Evolutionary conservation across 1,284 basidiomycete species (phyloP).

Genomic region (Moesziomyces sp.): DNA sequence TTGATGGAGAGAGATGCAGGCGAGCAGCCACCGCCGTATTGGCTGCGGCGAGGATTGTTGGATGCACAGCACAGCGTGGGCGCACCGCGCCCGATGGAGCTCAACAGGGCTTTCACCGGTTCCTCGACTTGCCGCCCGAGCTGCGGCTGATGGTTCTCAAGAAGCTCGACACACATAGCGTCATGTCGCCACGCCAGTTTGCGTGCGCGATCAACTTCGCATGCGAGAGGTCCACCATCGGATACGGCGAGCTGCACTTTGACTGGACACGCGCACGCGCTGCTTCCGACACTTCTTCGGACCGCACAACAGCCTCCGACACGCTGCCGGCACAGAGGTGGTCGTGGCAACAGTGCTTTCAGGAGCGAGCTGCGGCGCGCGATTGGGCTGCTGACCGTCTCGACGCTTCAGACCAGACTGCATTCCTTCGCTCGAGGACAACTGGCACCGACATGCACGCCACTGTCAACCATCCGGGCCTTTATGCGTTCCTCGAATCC

Average conservation of each 20-base stretch:
- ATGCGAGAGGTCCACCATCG: conserved; percentile 39
- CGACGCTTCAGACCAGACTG: conserved; percentile 3
- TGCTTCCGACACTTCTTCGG: too few species aligned
- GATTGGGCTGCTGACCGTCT: conserved; percentile 27
- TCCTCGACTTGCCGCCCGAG: conserved; percentile 37
- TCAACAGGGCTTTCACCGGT: conserved; percentile 11
- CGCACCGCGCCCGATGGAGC: too few species aligned
- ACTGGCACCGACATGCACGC: neutral
- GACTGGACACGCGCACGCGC: conserved; percentile 13
- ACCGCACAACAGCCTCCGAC: neutral
- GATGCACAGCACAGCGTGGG: conserved; percentile 11
- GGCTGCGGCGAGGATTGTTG: conserved; percentile 15
- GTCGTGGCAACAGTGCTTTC: conserved; percentile 39
- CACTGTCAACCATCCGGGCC: neutral
- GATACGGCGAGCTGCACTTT: conserved; percentile 19
- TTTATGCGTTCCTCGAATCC: conserved; percentile 24
- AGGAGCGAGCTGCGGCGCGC: conserved; percentile 17
- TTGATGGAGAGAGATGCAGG: neutral
- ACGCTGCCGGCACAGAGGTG: conserved; percentile 23
- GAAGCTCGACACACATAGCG: conserved; percentile 11
- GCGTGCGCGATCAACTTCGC: conserved; percentile 35
- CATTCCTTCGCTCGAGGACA: neutral
- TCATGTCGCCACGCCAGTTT: conserved; percentile 24
- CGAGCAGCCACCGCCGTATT: conserved; percentile 12
- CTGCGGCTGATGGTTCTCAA: conserved; percentile 26